A percentile compares a stretch with the other conserved stretches of the same genome.
Conservation (phyloP, 139 green algal species). For the Tetratostichococcus sp. region DNA sequence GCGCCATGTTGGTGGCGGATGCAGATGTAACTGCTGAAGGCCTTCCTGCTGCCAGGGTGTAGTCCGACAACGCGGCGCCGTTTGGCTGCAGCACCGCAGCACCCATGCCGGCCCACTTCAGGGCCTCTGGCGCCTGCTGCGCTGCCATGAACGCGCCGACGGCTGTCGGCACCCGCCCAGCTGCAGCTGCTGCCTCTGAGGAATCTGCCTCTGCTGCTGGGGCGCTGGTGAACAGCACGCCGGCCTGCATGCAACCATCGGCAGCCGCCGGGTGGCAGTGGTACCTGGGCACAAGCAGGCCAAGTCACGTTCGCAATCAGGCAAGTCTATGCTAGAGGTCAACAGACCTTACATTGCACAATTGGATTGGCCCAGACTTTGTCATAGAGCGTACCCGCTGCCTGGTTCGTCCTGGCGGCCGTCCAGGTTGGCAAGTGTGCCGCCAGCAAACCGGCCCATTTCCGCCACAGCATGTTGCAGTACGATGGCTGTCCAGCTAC, state of each 20-base stretch:
- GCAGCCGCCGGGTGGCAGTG: conserved; percentile 36
- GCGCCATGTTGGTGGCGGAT: background rate
- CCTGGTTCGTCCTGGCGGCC: background rate
- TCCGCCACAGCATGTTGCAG: background rate
- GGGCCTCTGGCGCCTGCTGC: background rate
- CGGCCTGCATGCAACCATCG: conserved; percentile 52
- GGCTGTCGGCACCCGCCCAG: background rate
- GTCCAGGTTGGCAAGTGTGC: background rate
- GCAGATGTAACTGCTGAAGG: too few relatives aligned
- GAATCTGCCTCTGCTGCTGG: too few relatives aligned
- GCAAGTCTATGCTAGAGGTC: too few relatives aligned
- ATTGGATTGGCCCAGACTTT: too few relatives aligned
- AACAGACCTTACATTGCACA: too few relatives aligned
- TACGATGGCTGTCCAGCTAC: background rate
- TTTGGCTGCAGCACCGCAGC: background rate
- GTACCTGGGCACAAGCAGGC: background rate
- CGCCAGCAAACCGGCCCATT: background rate
- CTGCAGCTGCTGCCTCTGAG: too few relatives aligned
- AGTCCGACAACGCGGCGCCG: background rate
- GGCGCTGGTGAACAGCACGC: background rate
- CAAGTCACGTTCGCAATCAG: too few relatives aligned
- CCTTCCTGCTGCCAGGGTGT: background rate
- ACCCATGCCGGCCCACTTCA: background rate
- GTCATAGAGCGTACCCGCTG: too few relatives aligned
- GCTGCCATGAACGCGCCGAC: background rate